Conservation (phyloP, 371 early-diverging fungal genomes). For the Smittium mucronatum region DNA sequence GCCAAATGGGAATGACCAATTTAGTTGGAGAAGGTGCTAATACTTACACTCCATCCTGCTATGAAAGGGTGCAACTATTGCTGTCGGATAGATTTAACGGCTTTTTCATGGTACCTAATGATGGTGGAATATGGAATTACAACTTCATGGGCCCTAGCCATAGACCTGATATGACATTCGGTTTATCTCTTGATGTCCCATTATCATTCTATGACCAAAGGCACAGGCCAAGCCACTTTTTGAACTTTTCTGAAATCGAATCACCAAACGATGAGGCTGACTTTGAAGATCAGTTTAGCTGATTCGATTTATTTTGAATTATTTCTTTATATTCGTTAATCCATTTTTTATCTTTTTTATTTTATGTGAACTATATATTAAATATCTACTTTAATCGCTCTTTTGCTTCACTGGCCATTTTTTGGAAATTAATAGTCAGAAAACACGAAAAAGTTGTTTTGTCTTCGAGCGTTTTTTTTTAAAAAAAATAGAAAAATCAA, state of each 20-base stretch:
- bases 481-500: too few relatives aligned
- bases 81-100: constrained; percentile 90
- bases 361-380: too few relatives aligned
- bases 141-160: constrained; percentile 90
- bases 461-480: too few relatives aligned
- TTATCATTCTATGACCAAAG: constrained; percentile 93
- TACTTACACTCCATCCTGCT: constrained; percentile 76
- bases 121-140: constrained; percentile 85
- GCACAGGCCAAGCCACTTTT: constrained; percentile 90
- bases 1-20: neutral
- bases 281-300: constrained; percentile 31
- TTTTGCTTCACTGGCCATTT: too few relatives aligned
- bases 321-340: too few relatives aligned
- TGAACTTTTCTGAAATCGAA: constrained; percentile 80
- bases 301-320: too few relatives aligned
- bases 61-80: constrained; percentile 90
- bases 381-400: too few relatives aligned
- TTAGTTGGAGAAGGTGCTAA: neutral
- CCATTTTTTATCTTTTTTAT: too few relatives aligned
- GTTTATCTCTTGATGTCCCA: constrained; percentile 76
- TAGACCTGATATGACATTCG: constrained; percentile 80
- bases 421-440: too few relatives aligned
- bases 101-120: constrained; percentile 92
- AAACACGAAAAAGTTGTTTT: too few relatives aligned
- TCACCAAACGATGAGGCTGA: constrained; percentile 20